Base-by-base conservation (phyloP, 2,329 filamentous ascomycete species). In the Drechslerella dactyloides region DNA sequence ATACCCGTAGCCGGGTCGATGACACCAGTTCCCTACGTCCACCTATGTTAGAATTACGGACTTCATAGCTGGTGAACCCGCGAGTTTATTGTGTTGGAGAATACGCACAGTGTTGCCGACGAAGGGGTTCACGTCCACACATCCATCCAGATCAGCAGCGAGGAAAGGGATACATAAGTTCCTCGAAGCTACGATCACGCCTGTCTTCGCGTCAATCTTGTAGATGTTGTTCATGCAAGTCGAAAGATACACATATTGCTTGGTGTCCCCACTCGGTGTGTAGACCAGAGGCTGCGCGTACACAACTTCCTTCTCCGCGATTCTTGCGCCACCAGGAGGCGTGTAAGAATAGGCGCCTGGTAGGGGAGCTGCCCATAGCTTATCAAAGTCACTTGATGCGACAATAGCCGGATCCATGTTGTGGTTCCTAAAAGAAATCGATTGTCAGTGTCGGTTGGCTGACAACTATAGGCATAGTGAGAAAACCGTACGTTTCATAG, bases 381-480 rank as follows among this genome's bases (percentile, higher is more conserved):
- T 82, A 19, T 82, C 83, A 73, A 87, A 87, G 56, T 84, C 81
- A 1, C 82, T 78, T 62, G 83, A 85, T 44, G 80, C 82, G 1
- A 88, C 84, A 7, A 87, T 79, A 13, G 83, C 80, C 0, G 86
- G 86, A 75, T 87, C 85, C 82, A 88, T 84, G 78, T 87, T 87
- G 76, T 88, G 85, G 75, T 85, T 87, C 42, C 68, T 72, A 52
- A 42, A 65, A n/a, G n/a, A n/a, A n/a, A n/a, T n/a, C n/a, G n/a
- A n/a, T n/a, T n/a, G n/a, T n/a, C n/a, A n/a, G n/a, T n/a, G n/a
- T n/a, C n/a, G n/a, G n/a, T n/a, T n/a, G n/a, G n/a, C n/a, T n/a
- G n/a, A n/a, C n/a, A n/a, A n/a, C n/a, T n/a, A 35, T 35, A 10
- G 35, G 17, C 24, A 33, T 33, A 27, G 27, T 13, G 42, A 15